Percentiles rank a stretch among this genome's conserved stretches.
phyloP scores from a whole-genome alignment of 352 stramenopile genomes.

The Hyaloperonospora arabidopsidis region DNA sequence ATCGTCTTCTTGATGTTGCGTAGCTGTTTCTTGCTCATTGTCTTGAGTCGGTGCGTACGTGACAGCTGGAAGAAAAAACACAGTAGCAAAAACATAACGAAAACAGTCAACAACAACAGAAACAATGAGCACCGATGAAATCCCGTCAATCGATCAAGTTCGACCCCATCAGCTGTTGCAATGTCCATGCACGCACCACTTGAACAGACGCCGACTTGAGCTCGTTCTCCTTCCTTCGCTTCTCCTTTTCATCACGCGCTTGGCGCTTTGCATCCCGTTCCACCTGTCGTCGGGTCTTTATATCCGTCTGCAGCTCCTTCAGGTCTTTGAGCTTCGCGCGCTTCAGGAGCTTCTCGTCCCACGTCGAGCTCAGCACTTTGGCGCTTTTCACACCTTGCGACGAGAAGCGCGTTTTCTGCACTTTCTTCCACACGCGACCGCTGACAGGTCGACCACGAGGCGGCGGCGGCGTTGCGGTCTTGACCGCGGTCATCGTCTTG shows the following conservation, averaged over 20 bases:
- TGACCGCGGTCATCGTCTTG: conserved; percentile 10
- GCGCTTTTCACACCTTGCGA: conserved; percentile 64
- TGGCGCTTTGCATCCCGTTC: conserved; percentile 73
- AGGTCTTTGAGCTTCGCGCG: conserved; percentile 72
- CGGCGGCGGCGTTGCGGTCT: conserved; percentile 20
- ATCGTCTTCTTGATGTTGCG: conserved; percentile 89
- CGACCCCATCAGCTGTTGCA: background rate
- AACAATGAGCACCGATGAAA: background rate
- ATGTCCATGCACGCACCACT: conserved; percentile 50
- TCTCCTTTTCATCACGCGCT: conserved; percentile 78
- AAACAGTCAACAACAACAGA: conserved; percentile 4
- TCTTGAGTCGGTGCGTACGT: conserved; percentile 82
- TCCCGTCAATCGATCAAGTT: no score
- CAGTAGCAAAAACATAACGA: background rate
- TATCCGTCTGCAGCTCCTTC: conserved; percentile 78
- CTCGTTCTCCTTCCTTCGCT: conserved; percentile 85
- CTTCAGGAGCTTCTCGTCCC: conserved; percentile 81
- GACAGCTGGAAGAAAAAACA: conserved; percentile 64
- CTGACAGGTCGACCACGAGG: conserved; percentile 63
- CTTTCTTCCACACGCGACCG: conserved; percentile 76
- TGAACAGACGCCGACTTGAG: conserved; percentile 83
- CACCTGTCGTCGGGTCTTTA: conserved; percentile 59
- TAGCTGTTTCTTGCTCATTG: conserved; percentile 90
- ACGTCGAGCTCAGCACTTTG: conserved; percentile 78
- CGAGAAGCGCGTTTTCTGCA: conserved; percentile 76